These are phyloP conservation scores for Scortechinia acanthostroma DNA, from an alignment of 2,329 filamentous ascomycete genomes.

Conservation along the genomic window DNA sequence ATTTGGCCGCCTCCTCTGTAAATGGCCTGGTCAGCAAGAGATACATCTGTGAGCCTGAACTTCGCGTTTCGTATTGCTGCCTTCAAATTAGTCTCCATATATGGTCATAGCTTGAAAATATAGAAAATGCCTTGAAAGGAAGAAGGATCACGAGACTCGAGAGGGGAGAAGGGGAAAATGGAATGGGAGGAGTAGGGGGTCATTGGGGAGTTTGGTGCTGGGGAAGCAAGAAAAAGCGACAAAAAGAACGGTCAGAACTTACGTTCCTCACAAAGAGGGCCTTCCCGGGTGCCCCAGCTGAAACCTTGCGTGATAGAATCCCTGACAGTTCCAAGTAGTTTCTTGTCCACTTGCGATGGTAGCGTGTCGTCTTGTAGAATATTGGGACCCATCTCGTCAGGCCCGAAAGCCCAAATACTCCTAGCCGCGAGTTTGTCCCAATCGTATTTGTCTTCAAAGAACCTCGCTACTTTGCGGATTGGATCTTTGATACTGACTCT, in stretches of 20 bases:
- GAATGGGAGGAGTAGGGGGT: constrained; percentile 10
- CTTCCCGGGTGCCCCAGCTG: constrained; percentile 91
- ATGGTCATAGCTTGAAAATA: too few species aligned
- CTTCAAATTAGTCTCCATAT: neutral
- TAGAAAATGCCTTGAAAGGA: too few species aligned
- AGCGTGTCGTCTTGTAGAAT: constrained; percentile 95
- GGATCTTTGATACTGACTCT: constrained; percentile 88
- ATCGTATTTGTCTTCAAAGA: constrained; percentile 93
- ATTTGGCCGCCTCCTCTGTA: constrained; percentile 94
- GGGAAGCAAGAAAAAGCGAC: constrained; percentile 3
- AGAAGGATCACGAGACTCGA: too few species aligned
- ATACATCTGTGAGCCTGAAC: constrained; percentile 89
- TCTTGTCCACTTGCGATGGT: constrained; percentile 85
- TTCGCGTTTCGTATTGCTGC: constrained; percentile 83
- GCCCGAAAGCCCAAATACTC: constrained; percentile 97
- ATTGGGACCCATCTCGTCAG: constrained; percentile 89
- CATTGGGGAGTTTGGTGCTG: constrained; percentile 13
- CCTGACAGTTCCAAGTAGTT: constrained; percentile 75
- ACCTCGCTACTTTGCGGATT: constrained; percentile 85
- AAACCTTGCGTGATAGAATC: constrained; percentile 95
- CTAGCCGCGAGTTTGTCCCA: constrained; percentile 91
- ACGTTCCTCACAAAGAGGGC: constrained; percentile 95
- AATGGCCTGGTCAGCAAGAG: constrained; percentile 81
- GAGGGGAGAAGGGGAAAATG: too few species aligned
- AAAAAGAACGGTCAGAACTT: constrained; percentile 34